Conservation (phyloP, 2,329 filamentous ascomycete species). For the Fusarium tjaetaba region DNA sequence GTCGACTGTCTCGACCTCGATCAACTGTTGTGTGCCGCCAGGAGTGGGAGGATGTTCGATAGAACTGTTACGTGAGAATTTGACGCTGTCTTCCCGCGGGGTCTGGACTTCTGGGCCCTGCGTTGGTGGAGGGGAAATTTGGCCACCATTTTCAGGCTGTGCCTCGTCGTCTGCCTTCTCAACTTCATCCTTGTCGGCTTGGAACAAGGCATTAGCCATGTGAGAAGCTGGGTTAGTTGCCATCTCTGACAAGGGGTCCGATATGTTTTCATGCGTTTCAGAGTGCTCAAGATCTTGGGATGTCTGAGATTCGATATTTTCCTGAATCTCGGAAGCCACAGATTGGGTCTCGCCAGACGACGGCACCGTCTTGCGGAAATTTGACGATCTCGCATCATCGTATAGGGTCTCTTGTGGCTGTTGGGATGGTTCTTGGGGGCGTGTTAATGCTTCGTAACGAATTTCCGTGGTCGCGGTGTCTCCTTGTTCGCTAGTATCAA, state of each 20-base stretch:
- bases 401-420: slow-evolving; percentile 10
- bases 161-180: slow-evolving; percentile 5
- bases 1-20: slow-evolving; percentile 30
- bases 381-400: slow-evolving; percentile 11
- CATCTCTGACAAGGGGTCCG: slow-evolving; percentile 15
- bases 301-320: neutral
- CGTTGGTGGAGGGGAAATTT: slow-evolving; percentile 39
- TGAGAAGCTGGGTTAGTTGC: neutral
- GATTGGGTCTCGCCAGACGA: neutral
- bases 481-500: slow-evolving; percentile 13
- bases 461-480: slow-evolving; percentile 7
- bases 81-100: slow-evolving; percentile 14
- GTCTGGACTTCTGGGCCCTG: slow-evolving; percentile 25
- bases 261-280: slow-evolving; percentile 28
- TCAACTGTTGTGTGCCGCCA: slow-evolving; percentile 33
- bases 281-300: slow-evolving; percentile 3
- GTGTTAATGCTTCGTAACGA: neutral
- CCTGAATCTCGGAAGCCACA: neutral
- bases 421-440: slow-evolving; percentile 2
- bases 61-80: slow-evolving; percentile 14
- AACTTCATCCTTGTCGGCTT: slow-evolving; percentile 1
- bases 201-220: neutral
- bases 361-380: neutral
- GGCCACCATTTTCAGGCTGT: slow-evolving; percentile 22
- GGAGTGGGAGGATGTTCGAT: slow-evolving; percentile 36